These are phyloP conservation scores for Dictyostelium capitatum DNA, from an alignment of 78 protist genomes.

Conservation along the genomic window DNA sequence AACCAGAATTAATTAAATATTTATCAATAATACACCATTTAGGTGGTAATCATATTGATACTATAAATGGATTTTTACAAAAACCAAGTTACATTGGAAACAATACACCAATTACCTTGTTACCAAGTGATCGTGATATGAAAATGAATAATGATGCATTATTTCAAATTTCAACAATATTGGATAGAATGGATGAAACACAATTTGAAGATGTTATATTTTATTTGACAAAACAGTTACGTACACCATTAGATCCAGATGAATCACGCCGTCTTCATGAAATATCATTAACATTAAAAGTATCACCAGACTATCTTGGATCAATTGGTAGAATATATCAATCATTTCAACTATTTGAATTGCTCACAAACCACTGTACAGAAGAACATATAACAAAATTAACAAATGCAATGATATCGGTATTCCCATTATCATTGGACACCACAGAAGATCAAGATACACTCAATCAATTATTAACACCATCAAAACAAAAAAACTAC, in stretches of 20 bases:
- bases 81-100: neutral
- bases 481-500: slow-evolving; percentile 47
- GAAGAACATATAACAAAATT: slow-evolving; percentile 65
- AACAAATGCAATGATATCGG: slow-evolving; percentile 48
- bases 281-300: neutral
- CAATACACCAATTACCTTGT: neutral
- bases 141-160: neutral
- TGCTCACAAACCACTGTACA: slow-evolving; percentile 17
- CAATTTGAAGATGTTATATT: slow-evolving; percentile 37
- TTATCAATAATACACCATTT: slow-evolving; percentile 42
- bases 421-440: slow-evolving; percentile 43
- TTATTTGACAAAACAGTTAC: slow-evolving; percentile 22
- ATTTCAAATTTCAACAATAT: neutral
- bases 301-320: slow-evolving; percentile 39
- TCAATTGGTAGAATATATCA: slow-evolving; percentile 52
- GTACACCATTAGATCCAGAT: slow-evolving; percentile 29
- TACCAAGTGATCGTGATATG: neutral
- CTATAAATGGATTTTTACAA: slow-evolving; percentile 49
- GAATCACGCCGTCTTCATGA: neutral
- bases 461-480: neutral
- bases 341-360: slow-evolving; percentile 21
- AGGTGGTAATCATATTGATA: slow-evolving; percentile 42
- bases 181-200: slow-evolving; percentile 29
- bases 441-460: neutral
- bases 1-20: slow-evolving; percentile 31